Base-by-base conservation (phyloP, 768 basidiomycete genomes). In the Leucosporidium yakuticum region DNA sequence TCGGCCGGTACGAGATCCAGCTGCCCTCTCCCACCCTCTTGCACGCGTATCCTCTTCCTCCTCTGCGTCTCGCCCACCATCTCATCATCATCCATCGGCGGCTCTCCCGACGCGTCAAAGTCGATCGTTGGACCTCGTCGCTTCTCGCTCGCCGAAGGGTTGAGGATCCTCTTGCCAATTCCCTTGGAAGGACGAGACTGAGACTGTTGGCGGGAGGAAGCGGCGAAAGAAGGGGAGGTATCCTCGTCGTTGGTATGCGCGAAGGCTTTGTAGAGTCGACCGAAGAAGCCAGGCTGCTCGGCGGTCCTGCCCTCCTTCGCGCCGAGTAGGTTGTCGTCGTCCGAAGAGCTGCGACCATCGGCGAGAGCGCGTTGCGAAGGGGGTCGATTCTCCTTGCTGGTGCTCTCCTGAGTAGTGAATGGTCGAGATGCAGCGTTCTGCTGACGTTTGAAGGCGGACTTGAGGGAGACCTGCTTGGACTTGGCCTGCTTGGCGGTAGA, bases 71-170 rank as follows among this genome's bases (percentile, higher is more conserved):
- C 57, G 29, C 32, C 57, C 34, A n/a, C 36, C 57, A 58, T 58
- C 57, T 58, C 57, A 36, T 17, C 23, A 14, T 39, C 57, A 7
- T 39, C 57, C 34, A 14, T 36, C 36, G 57, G 57, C 19, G 34
- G 57, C 57, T 58, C 57, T 6, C n/a, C 36, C 34, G 34, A 21
- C 23, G 23, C 57, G 36, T 58, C 57, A 25, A 58, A 58, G 23
- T 34, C 32, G 57, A 58, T 58, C 34, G 57, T 58, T 2, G 57
- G 57, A 4, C 57, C 57, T 21, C 57, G 57, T 34, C 57, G 36
- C 23, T 23, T 34, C 23, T 36, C 21, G 57, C 23, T 23, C 11
- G 57, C 21, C 21, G 53, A 31, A 29, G 53, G 53, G 53, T 58
- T 58, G 57, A 58, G 34, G 20, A 58, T 58, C 36, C 20, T 32